Evolutionary conservation across 305 asterid genomes (phyloP).

Genomic region (Fraxinus dipetala): DNA sequence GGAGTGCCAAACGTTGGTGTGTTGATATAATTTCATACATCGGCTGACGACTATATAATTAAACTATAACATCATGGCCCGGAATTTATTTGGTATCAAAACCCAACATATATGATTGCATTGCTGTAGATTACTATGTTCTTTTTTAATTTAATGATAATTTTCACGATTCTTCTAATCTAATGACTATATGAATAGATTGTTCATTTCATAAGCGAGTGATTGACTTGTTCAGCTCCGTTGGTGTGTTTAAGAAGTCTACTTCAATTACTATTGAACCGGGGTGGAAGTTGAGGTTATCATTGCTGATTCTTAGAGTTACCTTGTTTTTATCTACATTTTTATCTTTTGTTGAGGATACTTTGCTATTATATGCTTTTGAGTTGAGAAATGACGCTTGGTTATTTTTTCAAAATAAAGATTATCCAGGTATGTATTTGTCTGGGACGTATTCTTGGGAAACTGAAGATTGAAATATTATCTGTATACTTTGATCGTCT

Average conservation of each 20-base stretch:
- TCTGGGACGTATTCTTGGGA: background rate
- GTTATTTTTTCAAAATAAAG: background rate
- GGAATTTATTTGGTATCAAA: too few relatives aligned
- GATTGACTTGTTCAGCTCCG: slow-evolving; percentile 86
- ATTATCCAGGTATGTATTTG: background rate
- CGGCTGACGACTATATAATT: background rate
- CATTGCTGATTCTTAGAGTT: slow-evolving; percentile 67
- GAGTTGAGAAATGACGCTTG: background rate
- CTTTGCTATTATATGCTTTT: background rate
- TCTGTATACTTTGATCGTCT: background rate
- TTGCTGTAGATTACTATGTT: background rate
- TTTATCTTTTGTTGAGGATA: slow-evolving; percentile 19
- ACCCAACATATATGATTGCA: background rate
- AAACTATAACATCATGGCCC: background rate
- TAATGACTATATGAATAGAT: background rate
- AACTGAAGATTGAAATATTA: background rate
- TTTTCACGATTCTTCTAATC: background rate
- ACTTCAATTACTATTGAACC: slow-evolving; percentile 89
- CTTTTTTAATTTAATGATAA: background rate
- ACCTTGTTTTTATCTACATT: slow-evolving; percentile 6
- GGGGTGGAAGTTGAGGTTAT: slow-evolving; percentile 91
- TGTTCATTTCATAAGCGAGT: slow-evolving; percentile 62
- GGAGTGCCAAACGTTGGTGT: background rate
- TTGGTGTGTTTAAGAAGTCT: slow-evolving; percentile 78
- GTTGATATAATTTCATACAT: background rate